phyloP scores from a whole-genome alignment of 1,139 yeast genomes.

The Protomyces macrosporus region DNA sequence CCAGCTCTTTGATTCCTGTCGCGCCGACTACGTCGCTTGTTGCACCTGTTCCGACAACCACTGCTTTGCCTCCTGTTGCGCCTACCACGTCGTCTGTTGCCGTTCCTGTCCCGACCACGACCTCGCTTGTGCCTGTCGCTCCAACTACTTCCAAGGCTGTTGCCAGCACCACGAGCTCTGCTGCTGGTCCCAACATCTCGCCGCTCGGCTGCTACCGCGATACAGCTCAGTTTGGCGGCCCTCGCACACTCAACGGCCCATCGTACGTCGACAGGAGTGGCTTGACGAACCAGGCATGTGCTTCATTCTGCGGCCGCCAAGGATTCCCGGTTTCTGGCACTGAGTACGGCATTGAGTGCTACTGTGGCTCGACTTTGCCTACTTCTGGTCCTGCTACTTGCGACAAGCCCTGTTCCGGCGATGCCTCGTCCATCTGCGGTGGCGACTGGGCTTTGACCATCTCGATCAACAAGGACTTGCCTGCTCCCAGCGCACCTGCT shows the following conservation, averaged over 20 bases:
- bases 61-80: not conserved
- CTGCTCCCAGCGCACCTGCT: not conserved
- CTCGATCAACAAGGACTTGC: not conserved
- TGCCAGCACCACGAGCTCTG: not conserved
- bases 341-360: constrained; percentile 23
- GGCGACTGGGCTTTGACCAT: constrained; percentile 13
- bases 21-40: not conserved
- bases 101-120: not conserved
- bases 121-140: not conserved
- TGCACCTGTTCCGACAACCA: not conserved
- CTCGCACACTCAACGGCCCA: constrained; percentile 18
- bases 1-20: not conserved
- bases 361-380: constrained; percentile 11
- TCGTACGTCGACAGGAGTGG: constrained; percentile 2
- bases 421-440: constrained; percentile 14
- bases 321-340: constrained; percentile 13
- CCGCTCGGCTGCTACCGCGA: constrained; percentile 4
- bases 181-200: not conserved
- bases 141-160: not conserved
- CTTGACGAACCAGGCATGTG: constrained; percentile 15
- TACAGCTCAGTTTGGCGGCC: not conserved
- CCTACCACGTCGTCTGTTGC: not conserved
- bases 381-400: constrained; percentile 14
- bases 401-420: constrained; percentile 17
- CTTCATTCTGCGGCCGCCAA: constrained; percentile 5